Percentiles rank a stretch among this genome's conserved stretches.
phyloP scores from a whole-genome alignment of 75 land plant species.

The Selaginella tamariscina region DNA sequence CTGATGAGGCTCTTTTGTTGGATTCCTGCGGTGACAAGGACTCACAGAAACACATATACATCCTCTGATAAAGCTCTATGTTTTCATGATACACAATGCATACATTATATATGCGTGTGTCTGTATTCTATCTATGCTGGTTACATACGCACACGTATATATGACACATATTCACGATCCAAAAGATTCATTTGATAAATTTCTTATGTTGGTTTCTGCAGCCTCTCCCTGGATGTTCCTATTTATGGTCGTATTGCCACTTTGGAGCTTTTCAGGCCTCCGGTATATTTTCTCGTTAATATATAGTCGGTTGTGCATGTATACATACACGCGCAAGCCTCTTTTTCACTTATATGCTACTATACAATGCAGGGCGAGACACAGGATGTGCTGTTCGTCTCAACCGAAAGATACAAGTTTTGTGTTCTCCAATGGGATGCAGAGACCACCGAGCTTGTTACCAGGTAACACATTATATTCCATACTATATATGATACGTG shows the following conservation, averaged over 20 bases:
- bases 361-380: constrained; percentile 62
- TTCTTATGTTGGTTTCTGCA: constrained; percentile 22
- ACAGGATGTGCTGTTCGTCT: constrained; percentile 93
- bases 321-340: not conserved
- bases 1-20: too few relatives aligned
- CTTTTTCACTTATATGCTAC: not conserved
- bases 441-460: constrained; percentile 63
- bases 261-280: constrained; percentile 92
- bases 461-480: constrained; percentile 42
- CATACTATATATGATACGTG: not conserved
- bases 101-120: not conserved
- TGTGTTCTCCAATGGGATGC: constrained; percentile 99
- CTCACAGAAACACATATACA: not conserved
- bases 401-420: constrained; percentile 96
- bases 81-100: not conserved
- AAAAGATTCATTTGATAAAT: not conserved
- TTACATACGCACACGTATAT: not conserved
- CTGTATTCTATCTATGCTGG: not conserved
- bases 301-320: not conserved
- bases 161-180: not conserved
- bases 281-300: constrained; percentile 35
- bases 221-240: constrained; percentile 98
- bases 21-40: too few relatives aligned
- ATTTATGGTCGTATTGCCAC: constrained; percentile 99
- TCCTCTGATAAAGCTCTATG: not conserved